Conservation (phyloP, 2,329 filamentous ascomycete species). For the Colletotrichum paranaense region DNA sequence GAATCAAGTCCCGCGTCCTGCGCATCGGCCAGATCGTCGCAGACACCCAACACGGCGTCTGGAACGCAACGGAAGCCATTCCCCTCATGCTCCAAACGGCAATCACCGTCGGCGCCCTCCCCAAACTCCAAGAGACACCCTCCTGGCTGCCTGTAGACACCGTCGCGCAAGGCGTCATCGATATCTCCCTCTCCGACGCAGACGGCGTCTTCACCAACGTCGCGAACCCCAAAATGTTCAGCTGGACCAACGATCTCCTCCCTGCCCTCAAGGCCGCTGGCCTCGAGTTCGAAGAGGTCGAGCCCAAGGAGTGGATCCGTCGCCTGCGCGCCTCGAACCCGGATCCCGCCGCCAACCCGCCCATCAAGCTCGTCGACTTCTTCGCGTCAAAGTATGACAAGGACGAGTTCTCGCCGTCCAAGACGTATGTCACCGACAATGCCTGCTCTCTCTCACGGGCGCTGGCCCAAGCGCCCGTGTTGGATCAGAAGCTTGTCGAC, state of each 20-base stretch:
- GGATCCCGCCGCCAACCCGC: slow-evolving; percentile 59
- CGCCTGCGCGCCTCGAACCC: slow-evolving; percentile 55
- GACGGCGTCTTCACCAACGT: slow-evolving; percentile 57
- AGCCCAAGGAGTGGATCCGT: slow-evolving; percentile 55
- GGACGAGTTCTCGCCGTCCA: slow-evolving; percentile 56
- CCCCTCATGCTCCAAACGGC: slow-evolving; percentile 62
- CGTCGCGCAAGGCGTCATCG: slow-evolving; percentile 53
- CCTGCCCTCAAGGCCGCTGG: slow-evolving; percentile 57
- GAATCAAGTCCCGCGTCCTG: slow-evolving; percentile 49
- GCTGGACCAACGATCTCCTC: slow-evolving; percentile 63
- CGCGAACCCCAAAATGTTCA: slow-evolving; percentile 57
- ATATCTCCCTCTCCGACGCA: slow-evolving; percentile 46
- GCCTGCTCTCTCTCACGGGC: slow-evolving; percentile 55
- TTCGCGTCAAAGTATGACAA: slow-evolving; percentile 52
- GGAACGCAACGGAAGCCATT: slow-evolving; percentile 64
- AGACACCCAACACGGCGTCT: slow-evolving; percentile 58
- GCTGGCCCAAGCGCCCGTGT: slow-evolving; percentile 49
- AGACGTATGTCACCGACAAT: slow-evolving; percentile 51
- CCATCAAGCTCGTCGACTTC: slow-evolving; percentile 65
- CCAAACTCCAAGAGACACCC: slow-evolving; percentile 55
- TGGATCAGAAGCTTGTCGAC: slow-evolving; percentile 46
- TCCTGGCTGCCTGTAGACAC: slow-evolving; percentile 60
- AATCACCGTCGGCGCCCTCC: slow-evolving; percentile 55
- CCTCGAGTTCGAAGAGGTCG: slow-evolving; percentile 57
- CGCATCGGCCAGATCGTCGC: slow-evolving; percentile 64